Base-by-base conservation (phyloP, 345 rosid genomes). In the Rubroshorea leprosula region DNA sequence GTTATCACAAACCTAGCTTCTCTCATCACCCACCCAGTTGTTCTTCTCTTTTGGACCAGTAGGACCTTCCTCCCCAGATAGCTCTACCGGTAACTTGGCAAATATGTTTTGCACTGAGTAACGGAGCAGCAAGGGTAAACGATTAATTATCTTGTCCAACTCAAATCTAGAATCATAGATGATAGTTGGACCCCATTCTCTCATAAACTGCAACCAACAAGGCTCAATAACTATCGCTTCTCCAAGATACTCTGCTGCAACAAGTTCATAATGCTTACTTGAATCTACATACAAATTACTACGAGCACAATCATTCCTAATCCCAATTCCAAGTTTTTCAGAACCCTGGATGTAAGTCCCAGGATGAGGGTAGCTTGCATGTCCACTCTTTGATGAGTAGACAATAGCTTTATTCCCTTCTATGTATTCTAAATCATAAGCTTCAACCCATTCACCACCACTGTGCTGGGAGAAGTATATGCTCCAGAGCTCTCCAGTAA, bases 11-110 rank as follows among this genome's bases (percentile, higher is more conserved):
- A 45, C 6, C 74, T 81, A 85, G 48, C 90, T 73, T 70, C 98
- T 78, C 72, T 86, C 97, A 20, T 93, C 99, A 3, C 91, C 96
- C 35, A 73, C 65, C 97, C 94, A 89, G 41, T 83, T 86, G 68
- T 85, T 80, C 85, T 89, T 92, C 79, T 86, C 94, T 78, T 89
- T 92, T 0, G 99, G 96, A 17, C 98, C 98, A 0, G 97, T 84
- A 5, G 97, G 96, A 50, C 97, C 96, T 64, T 81, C 86, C 55
- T 89, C 99, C 9, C 89, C 83, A 2, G 43, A 82, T 23, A 93
- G 74, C 72, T 85, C 91, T 31, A 68, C 47, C 2, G 94, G 96
- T 19, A 89, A 68, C 79, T 75, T 82, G 4, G 29, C 52, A 9
- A 80, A 46, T 12, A 79, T 61, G 47, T 26, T 68, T 44, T 72